Evolutionary conservation across 1,284 basidiomycete genomes (phyloP).

Genomic region (Abortiporus biennis): DNA sequence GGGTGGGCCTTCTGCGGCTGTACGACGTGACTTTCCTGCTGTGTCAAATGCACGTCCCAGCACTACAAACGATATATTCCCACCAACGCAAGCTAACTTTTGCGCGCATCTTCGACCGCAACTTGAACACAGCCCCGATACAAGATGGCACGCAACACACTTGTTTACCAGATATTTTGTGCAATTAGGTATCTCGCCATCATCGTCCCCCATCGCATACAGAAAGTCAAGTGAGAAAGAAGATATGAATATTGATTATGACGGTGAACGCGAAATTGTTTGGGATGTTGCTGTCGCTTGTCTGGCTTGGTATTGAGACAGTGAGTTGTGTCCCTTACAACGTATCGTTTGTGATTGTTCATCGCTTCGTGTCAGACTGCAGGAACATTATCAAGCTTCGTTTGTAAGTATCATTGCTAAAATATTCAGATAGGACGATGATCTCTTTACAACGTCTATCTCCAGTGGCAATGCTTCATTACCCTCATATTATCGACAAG

Average conservation of each 20-base stretch:
- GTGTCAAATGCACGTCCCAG: no score
- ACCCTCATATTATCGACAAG: conserved; percentile 28
- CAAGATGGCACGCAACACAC: conserved; percentile 54
- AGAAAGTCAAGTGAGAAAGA: conserved; percentile 3
- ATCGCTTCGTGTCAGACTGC: conserved; percentile 27
- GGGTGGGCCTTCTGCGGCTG: conserved; percentile 2
- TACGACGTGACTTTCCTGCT: not conserved
- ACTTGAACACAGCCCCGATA: conserved; percentile 43
- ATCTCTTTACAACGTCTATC: conserved; percentile 36
- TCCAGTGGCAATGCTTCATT: conserved; percentile 30
- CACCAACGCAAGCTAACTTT: conserved; percentile 11
- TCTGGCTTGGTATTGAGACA: conserved; percentile 44
- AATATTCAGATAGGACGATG: not conserved
- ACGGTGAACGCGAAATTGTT: conserved; percentile 37
- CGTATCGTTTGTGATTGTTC: not conserved
- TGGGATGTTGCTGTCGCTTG: conserved; percentile 38
- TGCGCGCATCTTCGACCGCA: conserved; percentile 43
- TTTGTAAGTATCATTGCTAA: conserved; percentile 29
- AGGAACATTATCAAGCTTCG: conserved; percentile 33
- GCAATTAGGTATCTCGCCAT: conserved; percentile 18
- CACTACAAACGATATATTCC: no score
- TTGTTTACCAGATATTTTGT: conserved; percentile 49
- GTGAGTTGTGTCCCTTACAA: conserved; percentile 17
- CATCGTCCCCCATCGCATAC: conserved; percentile 10
- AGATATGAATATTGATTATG: conserved; percentile 18